phyloP scores from a whole-genome alignment of 768 basidiomycete species.

The Leccinum incarnatum region DNA sequence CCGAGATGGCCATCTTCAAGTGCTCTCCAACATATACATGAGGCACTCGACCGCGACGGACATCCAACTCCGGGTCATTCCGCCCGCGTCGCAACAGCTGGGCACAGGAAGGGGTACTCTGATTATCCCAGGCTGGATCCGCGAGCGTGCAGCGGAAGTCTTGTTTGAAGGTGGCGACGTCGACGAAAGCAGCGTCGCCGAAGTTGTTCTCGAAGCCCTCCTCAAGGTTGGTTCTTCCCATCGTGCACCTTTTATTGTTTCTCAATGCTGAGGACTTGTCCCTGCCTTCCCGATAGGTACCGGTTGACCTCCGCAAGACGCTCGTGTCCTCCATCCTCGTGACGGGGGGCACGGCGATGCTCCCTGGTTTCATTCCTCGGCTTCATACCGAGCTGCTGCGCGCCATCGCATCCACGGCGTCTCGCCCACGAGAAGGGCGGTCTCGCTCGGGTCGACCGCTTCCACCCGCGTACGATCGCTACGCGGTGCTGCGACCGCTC shows the following conservation, averaged over 20 bases:
- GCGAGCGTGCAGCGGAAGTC: conserved; percentile 88
- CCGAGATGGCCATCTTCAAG: neutral
- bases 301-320: conserved; percentile 84
- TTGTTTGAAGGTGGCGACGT: conserved; percentile 89
- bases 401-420: conserved; percentile 45
- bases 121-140: conserved; percentile 90
- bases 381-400: conserved; percentile 76
- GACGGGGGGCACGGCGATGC: conserved; percentile 84
- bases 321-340: conserved; percentile 84
- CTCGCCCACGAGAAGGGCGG: conserved; percentile 33
- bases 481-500: conserved; percentile 68
- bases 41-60: conserved; percentile 68
- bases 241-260: neutral
- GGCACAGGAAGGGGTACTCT: conserved; percentile 77
- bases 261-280: neutral
- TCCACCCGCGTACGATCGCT: conserved; percentile 67
- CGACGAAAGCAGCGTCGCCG: conserved; percentile 82
- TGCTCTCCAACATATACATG: conserved; percentile 33
- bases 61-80: conserved; percentile 63
- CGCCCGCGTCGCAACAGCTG: conserved; percentile 61
- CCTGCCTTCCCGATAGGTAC: conserved; percentile 50
- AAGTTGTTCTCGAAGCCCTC: conserved; percentile 74
- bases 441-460: conserved; percentile 37
- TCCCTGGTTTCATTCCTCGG: conserved; percentile 90
- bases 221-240: conserved; percentile 54